Conservation (phyloP, 768 basidiomycete species). For the Rubroboletus satanas region DNA sequence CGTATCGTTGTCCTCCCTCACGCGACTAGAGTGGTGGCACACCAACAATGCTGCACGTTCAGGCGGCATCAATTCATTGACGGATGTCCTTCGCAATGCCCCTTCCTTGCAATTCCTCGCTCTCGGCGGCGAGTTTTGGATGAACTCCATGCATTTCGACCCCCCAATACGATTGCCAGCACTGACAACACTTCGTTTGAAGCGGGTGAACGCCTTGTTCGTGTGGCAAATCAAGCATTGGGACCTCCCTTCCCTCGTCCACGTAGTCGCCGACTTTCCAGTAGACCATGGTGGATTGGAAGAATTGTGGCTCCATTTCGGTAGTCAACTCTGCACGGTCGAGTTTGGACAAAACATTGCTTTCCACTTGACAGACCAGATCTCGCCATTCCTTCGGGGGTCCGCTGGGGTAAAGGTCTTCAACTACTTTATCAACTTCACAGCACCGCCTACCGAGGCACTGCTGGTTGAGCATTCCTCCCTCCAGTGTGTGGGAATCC, state of each 20-base stretch:
- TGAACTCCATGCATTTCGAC: constrained; percentile 15
- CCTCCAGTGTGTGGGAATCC: constrained; percentile 47
- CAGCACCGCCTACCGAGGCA: constrained; percentile 22
- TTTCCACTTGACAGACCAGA: constrained; percentile 48
- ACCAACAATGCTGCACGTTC: constrained; percentile 50
- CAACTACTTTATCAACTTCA: constrained; percentile 56
- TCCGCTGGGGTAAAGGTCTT: constrained; percentile 48
- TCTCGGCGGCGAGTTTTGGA: constrained; percentile 45
- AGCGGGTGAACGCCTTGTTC: constrained; percentile 46
- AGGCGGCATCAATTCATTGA: constrained; percentile 63
- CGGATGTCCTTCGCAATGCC: constrained; percentile 45
- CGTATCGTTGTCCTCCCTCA: constrained; percentile 47
- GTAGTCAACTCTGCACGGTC: constrained; percentile 46
- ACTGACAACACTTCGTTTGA: constrained; percentile 53
- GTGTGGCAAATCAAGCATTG: constrained; percentile 47
- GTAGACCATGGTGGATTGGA: constrained; percentile 36
- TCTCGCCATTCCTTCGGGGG: constrained; percentile 42
- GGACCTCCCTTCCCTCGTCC: constrained; percentile 50
- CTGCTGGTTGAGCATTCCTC: constrained; percentile 26
- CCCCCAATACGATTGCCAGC: constrained; percentile 38
- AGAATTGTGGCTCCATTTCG: constrained; percentile 47
- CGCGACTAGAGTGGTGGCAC: constrained; percentile 70
- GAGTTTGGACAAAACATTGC: constrained; percentile 57
- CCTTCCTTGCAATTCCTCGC: constrained; percentile 59
- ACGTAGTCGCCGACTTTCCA: constrained; percentile 51